A percentile compares a stretch with the other conserved stretches of the same genome.
These are phyloP conservation scores for Cyclotella choctawhatcheeana DNA, from an alignment of 108 stramenopile genomes.

Conservation along the genomic window DNA sequence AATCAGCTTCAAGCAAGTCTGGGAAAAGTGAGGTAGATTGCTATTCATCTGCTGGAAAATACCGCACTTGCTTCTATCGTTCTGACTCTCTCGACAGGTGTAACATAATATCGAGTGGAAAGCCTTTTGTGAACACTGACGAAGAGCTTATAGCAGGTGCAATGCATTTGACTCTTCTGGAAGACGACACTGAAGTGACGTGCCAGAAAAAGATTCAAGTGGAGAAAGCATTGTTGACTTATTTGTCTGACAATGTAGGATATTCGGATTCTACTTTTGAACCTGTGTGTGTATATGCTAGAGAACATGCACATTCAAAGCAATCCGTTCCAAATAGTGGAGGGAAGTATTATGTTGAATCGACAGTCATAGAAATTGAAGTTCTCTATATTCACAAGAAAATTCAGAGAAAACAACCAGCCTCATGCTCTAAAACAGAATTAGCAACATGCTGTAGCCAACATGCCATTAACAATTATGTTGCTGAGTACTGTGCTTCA, in stretches of 20 bases:
- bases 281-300: conserved; percentile 7
- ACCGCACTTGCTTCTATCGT: conserved; percentile 22
- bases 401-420: background rate
- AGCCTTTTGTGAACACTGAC: background rate
- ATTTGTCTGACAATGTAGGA: conserved; percentile 14
- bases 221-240: conserved; percentile 8
- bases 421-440: background rate
- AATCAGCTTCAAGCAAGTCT: background rate
- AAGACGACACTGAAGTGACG: background rate
- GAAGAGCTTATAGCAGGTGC: background rate
- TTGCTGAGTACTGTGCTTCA: conserved; percentile 5
- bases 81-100: background rate
- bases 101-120: background rate
- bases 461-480: conserved; percentile 8
- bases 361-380: conserved; percentile 5
- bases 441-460: conserved; percentile 17
- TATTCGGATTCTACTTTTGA: conserved; percentile 12
- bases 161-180: conserved; percentile 12
- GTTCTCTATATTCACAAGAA: background rate
- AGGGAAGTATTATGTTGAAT: background rate
- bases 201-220: conserved; percentile 2
- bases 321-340: background rate
- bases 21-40: background rate
- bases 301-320: background rate
- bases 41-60: conserved; percentile 5